Conservation (phyloP, 192 early-diverging fungal species). For the Mortierella alpina region DNA sequence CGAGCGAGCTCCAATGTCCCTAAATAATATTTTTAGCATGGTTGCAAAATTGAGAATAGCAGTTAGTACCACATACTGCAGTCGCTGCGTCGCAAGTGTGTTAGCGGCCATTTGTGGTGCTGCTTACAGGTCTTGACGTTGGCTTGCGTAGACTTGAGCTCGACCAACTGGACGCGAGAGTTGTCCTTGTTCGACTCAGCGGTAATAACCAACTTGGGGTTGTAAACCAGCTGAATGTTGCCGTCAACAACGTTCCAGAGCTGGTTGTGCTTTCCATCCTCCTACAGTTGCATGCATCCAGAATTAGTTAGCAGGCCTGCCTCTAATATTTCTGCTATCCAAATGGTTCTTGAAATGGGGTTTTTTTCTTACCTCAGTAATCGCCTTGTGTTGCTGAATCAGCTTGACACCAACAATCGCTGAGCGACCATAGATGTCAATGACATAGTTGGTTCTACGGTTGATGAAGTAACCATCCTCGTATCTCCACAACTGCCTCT, state of each 20-base stretch:
- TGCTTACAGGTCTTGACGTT: conserved; percentile 24
- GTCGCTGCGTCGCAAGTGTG: not conserved
- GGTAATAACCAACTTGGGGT: conserved; percentile 37
- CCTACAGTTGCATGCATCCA: not conserved
- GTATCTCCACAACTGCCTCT: conserved; percentile 44
- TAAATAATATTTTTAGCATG: not conserved
- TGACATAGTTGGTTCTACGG: conserved; percentile 42
- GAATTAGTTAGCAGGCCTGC: not conserved
- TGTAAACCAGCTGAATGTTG: conserved; percentile 38
- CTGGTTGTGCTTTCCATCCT: conserved; percentile 38
- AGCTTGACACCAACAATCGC: conserved; percentile 50
- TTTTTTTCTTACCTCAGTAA: conserved; percentile 15
- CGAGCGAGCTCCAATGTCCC: conserved; percentile 41
- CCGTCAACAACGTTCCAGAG: conserved; percentile 44
- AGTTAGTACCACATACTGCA: not conserved
- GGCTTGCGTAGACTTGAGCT: conserved; percentile 25
- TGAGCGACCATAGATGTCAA: conserved; percentile 50
- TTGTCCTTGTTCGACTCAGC: conserved; percentile 37
- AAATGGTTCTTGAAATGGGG: not conserved
- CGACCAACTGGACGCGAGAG: conserved; percentile 48
- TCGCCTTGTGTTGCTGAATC: conserved; percentile 47
- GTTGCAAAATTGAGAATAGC: not conserved
- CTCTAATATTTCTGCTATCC: not conserved
- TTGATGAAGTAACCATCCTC: conserved; percentile 54
- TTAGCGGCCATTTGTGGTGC: not conserved